A percentile compares a stretch with the other conserved stretches of the same genome.
These are phyloP conservation scores for Epichloe sibirici DNA, from an alignment of 2,329 filamentous ascomycete genomes.

Conservation along the genomic window DNA sequence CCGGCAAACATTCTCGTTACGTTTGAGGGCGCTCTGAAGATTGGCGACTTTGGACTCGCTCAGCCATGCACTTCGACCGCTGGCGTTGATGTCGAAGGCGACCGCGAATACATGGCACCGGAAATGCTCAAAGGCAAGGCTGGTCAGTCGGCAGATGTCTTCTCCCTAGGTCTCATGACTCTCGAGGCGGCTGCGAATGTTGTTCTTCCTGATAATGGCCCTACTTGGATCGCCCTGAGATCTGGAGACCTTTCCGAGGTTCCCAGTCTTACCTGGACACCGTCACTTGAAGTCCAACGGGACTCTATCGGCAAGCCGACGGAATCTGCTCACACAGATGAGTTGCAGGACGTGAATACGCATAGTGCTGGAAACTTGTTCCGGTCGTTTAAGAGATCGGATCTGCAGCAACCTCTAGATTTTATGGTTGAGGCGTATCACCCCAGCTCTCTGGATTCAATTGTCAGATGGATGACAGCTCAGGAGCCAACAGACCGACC, in stretches of 20 bases:
- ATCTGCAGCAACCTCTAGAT: conserved; percentile 52
- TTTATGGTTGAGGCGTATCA: conserved; percentile 80
- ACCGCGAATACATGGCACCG: conserved; percentile 90
- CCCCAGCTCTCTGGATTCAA: conserved; percentile 63
- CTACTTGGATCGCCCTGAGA: conserved; percentile 79
- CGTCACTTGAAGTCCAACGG: conserved; percentile 55
- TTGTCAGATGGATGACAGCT: conserved; percentile 81
- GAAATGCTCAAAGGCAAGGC: conserved; percentile 80
- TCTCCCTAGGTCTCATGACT: conserved; percentile 87
- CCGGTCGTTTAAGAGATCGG: conserved; percentile 34
- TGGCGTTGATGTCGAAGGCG: conserved; percentile 80
- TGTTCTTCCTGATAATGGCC: conserved; percentile 82
- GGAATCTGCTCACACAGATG: conserved; percentile 22
- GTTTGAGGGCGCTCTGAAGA: conserved; percentile 71
- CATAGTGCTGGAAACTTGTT: conserved; percentile 26
- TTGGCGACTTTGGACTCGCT: conserved; percentile 78
- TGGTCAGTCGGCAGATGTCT: conserved; percentile 86
- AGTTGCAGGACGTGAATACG: conserved; percentile 19
- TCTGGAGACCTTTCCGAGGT: conserved; percentile 83
- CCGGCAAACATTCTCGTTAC: conserved; percentile 75
- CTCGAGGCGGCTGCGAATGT: conserved; percentile 93
- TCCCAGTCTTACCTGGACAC: conserved; percentile 75
- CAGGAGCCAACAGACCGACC: conserved; percentile 65
- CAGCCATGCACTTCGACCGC: conserved; percentile 63
- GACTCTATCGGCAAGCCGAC: conserved; percentile 49